Evolutionary conservation across 2,329 filamentous ascomycete genomes (phyloP), one percentile per base, ranked within the genome.

Genomic region (Fusarium solani-melongenae): DNA sequence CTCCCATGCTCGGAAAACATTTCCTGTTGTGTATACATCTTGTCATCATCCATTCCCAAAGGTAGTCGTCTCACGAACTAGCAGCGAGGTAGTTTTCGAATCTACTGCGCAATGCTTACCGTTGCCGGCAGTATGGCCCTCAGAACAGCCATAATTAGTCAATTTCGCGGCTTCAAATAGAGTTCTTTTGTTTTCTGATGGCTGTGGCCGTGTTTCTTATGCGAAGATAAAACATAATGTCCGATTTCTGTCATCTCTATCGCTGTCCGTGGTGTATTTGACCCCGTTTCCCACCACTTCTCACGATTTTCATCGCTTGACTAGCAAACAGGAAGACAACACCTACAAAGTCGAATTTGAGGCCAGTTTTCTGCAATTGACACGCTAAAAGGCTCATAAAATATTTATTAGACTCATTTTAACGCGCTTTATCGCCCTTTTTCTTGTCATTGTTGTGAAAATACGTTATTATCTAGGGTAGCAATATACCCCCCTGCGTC

Each of bases 271-370:
- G n/a, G n/a, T n/a, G n/a, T n/a, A n/a, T n/a, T 24, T 24, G 22
- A 24, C 22, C 4, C 22, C 27, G 15, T 5, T 44, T 20, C 22
- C 12, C 41, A 44, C 41, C 4, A 6, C 7, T 15, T 24, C 4
- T 9, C 20, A 8, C 4, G 1, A 2, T 22, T 6, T 15, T 44
- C 7, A 7, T 7, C 9, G 7, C 1, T 24, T 2, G 12, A 5
- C 24, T 10, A 49, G 2, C 24, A 49, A 29, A 29, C 44, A 29
- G 6, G 17, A 11, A n/a, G 17, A 29, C 15, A 29, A 49, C 24
- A 8, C 17, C 24, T 1, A 9, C n/a, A 6, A 29, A 11, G 0
- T 24, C 15, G n/a, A 5, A n/a, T 29, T n/a, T 17, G 7, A 27
- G 3, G 15, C 2, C 0, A 12, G n/a, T n/a, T 4, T 12, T 2